A percentile compares a stretch with the other conserved stretches of the same genome.
Conservation (phyloP, 2,329 filamentous ascomycete genomes). For the Colletotrichum chlorophyti region DNA sequence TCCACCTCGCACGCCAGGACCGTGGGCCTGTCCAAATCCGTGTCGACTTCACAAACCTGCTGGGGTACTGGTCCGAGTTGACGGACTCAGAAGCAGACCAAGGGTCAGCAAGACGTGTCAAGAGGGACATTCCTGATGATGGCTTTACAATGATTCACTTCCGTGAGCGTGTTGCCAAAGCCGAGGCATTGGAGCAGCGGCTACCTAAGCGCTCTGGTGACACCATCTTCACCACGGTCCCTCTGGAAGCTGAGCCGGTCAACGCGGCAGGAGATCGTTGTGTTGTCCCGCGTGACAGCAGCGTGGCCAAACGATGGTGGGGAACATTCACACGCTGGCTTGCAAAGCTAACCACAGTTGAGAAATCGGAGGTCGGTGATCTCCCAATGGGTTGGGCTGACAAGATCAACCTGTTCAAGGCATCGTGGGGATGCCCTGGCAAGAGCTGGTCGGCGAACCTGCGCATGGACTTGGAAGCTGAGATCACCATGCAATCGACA, state of each 20-base stretch:
- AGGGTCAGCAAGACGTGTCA: slow-evolving; percentile 1
- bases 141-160: not conserved
- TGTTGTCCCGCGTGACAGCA: not conserved
- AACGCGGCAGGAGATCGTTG: not conserved
- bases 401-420: slow-evolving; percentile 20
- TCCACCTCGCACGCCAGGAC: slow-evolving; percentile 34
- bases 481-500: slow-evolving; percentile 22
- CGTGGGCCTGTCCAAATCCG: slow-evolving; percentile 37
- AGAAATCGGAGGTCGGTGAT: slow-evolving; percentile 23
- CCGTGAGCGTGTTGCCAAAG: not conserved
- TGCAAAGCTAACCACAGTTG: slow-evolving; percentile 26
- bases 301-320: slow-evolving; percentile 27
- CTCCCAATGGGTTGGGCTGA: slow-evolving; percentile 20
- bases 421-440: slow-evolving; percentile 5
- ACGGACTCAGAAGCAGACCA: slow-evolving; percentile 29
- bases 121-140: not conserved
- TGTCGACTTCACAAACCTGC: slow-evolving; percentile 42
- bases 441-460: slow-evolving; percentile 17
- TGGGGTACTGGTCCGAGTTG: slow-evolving; percentile 38
- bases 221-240: not conserved
- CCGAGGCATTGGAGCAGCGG: not conserved
- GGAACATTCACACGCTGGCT: slow-evolving; percentile 30
- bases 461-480: slow-evolving; percentile 20
- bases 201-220: not conserved
- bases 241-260: not conserved